These are phyloP conservation scores for Neoascochyta sp. DNA, from an alignment of 2,329 filamentous ascomycete genomes.

Conservation along the genomic window DNA sequence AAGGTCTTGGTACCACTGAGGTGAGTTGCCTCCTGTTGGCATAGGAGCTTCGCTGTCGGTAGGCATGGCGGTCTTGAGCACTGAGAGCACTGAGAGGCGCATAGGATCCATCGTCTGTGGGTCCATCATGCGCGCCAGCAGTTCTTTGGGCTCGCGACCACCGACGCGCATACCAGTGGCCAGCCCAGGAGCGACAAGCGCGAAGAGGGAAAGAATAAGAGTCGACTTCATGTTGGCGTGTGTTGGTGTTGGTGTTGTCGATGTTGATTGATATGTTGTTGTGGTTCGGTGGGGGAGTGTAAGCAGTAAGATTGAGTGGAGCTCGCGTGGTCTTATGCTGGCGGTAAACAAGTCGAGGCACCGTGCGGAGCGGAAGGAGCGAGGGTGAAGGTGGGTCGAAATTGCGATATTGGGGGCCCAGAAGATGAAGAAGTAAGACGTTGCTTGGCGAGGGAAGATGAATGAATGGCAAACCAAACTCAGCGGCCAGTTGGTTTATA, in stretches of 20 bases:
- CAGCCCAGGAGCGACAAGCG: background rate
- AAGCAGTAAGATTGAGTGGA: too few species aligned
- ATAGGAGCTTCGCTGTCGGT: constrained; percentile 2
- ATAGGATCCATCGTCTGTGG: constrained; percentile 7
- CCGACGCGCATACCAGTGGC: constrained; percentile 1
- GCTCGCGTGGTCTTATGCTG: too few species aligned
- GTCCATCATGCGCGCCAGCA: constrained; percentile 5
- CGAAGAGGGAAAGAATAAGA: constrained; percentile 1
- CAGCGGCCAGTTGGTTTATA: too few species aligned
- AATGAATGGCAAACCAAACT: too few species aligned
- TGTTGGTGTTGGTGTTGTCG: background rate
- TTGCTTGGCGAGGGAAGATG: too few species aligned
- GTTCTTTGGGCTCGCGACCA: constrained; percentile 1
- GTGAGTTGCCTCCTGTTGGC: constrained; percentile 2
- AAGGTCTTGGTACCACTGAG: constrained; percentile 9
- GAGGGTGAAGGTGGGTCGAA: too few species aligned
- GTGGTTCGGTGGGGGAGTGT: too few species aligned
- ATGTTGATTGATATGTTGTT: background rate
- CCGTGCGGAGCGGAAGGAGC: too few species aligned
- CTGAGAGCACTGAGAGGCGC: constrained; percentile 8
- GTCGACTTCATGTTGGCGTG: constrained; percentile 4
- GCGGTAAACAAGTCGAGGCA: too few species aligned
- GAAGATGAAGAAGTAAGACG: too few species aligned
- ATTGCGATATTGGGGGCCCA: too few species aligned
- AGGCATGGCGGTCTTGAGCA: constrained; percentile 8